Conservation (phyloP, 352 stramenopile species). For the Halophytophthora polymorphica region DNA sequence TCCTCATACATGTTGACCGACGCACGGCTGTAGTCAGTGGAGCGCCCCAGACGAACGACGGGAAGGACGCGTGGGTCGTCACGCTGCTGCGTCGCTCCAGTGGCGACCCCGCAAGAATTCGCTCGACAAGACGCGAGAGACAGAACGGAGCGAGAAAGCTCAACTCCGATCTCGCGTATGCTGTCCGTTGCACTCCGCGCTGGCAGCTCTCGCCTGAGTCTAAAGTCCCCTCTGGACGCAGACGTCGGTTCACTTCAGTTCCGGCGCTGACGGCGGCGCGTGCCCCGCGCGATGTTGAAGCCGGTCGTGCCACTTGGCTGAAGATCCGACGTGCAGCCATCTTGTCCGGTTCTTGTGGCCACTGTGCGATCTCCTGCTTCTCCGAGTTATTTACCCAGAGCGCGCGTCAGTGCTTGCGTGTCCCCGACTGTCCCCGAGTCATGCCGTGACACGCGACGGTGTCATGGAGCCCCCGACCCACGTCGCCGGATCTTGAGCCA, state of each 20-base stretch:
- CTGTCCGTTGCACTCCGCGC: no score
- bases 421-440: not conserved
- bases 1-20: no score
- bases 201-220: not conserved
- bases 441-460: not conserved
- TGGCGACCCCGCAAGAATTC: no score
- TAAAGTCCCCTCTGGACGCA: not conserved
- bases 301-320: not conserved
- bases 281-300: not conserved
- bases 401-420: not conserved
- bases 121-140: no score
- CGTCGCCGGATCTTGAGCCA: not conserved
- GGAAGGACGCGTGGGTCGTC: no score
- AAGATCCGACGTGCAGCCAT: not conserved
- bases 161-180: no score
- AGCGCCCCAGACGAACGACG: no score
- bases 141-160: no score
- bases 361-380: not conserved
- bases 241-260: no score
- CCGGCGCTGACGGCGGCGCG: not conserved
- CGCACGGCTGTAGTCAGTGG: no score
- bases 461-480: not conserved
- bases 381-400: not conserved
- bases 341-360: not conserved
- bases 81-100: no score